Conservation (phyloP, 768 basidiomycete genomes). For the Xerocomus brunneocitrinus region DNA sequence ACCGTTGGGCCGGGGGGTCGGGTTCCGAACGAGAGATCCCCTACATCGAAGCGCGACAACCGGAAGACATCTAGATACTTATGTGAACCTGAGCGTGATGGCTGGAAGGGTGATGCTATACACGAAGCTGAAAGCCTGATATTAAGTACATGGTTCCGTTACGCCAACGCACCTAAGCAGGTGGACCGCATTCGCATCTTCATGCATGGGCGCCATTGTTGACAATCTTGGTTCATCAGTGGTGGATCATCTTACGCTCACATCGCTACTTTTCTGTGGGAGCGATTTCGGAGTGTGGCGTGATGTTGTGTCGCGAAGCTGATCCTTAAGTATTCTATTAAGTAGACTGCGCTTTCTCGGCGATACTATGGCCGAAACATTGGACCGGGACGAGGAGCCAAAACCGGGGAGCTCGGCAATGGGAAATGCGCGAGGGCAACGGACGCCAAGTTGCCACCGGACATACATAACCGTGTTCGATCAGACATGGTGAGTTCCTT, state of each 20-base stretch:
- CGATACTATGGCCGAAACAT: background rate
- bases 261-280: background rate
- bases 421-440: slow-evolving; percentile 11
- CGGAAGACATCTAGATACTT: slow-evolving; percentile 1
- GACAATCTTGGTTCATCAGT: slow-evolving; percentile 13
- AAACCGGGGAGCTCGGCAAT: slow-evolving; percentile 11
- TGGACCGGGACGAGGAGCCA: background rate
- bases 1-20: background rate
- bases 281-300: background rate
- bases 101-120: no score
- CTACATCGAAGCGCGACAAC: background rate
- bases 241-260: slow-evolving; percentile 13
- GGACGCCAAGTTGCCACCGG: slow-evolving; percentile 14
- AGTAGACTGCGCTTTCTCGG: background rate
- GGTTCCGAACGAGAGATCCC: background rate
- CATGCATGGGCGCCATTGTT: background rate
- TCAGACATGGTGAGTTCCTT: slow-evolving; percentile 1
- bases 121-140: background rate
- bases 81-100: background rate
- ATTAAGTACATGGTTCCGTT: background rate
- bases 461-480: slow-evolving; percentile 1
- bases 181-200: background rate
- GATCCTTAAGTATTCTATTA: background rate
- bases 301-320: background rate
- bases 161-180: background rate